Conservation (phyloP, 202 grass and related monocot species). For the Zoysia matrella region DNA sequence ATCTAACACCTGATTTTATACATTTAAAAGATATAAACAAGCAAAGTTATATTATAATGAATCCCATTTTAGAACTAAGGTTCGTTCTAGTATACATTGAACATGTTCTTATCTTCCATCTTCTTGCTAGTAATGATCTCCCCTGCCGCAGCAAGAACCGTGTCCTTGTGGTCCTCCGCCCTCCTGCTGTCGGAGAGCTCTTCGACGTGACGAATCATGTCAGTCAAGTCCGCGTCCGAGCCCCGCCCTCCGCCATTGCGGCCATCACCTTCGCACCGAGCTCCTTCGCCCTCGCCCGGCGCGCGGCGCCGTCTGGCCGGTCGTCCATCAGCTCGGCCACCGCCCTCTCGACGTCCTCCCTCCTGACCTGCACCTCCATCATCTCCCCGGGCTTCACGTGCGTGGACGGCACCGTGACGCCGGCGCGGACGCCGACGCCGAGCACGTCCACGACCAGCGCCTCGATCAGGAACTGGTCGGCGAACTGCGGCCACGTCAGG, state of each 20-base stretch:
- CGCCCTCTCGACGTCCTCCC: constrained; percentile 13
- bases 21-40: too few species aligned
- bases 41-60: too few species aligned
- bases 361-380: constrained; percentile 17
- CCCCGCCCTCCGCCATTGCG: constrained; percentile 50
- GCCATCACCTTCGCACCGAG: constrained; percentile 32
- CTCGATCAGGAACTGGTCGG: constrained; percentile 67
- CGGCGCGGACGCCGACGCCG: constrained; percentile 42
- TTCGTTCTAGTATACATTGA: too few species aligned
- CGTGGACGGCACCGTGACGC: constrained; percentile 6
- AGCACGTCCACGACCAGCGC: constrained; percentile 48
- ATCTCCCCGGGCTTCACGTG: constrained; percentile 3
- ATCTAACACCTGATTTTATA: too few species aligned
- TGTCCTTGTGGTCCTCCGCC: background rate
- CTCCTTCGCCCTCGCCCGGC: too few species aligned
- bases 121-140: background rate
- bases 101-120: background rate
- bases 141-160: background rate
- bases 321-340: background rate
- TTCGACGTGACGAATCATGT: constrained; percentile 26
- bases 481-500: constrained; percentile 65
- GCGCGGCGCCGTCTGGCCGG: too few species aligned
- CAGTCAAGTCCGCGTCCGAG: constrained; percentile 39
- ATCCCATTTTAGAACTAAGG: too few species aligned
- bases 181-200: background rate